phyloP scores from a whole-genome alignment of 768 basidiomycete genomes.

The Pulveroboletus sp. region DNA sequence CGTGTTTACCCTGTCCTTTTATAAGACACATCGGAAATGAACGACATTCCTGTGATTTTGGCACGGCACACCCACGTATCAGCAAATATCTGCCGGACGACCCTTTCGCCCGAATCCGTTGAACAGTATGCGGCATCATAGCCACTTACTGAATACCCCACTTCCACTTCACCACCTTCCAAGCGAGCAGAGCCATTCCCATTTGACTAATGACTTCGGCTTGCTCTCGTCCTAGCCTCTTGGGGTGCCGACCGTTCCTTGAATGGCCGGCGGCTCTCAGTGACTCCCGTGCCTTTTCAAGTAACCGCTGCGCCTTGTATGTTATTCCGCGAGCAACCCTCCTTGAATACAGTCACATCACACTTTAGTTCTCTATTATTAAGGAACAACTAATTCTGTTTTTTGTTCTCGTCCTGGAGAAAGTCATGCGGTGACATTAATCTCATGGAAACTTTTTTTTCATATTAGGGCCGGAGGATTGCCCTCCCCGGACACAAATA shows the following conservation, averaged over 20 bases:
- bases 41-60: conserved; percentile 30
- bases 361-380: conserved; percentile 25
- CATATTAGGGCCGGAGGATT: conserved; percentile 23
- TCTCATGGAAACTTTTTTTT: conserved; percentile 31
- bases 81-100: conserved; percentile 26
- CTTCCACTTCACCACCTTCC: conserved; percentile 17
- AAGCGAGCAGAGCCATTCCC: conserved; percentile 27
- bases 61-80: conserved; percentile 16
- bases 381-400: conserved; percentile 26
- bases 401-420: conserved; percentile 25
- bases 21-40: conserved; percentile 35
- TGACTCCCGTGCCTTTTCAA: conserved; percentile 16
- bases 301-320: conserved; percentile 26
- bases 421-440: conserved; percentile 18
- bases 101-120: conserved; percentile 33
- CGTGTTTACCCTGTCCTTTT: conserved; percentile 23
- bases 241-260: conserved; percentile 24
- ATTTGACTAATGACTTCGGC: conserved; percentile 29
- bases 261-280: conserved; percentile 14
- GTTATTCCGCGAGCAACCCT: conserved; percentile 27
- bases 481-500: conserved; percentile 25
- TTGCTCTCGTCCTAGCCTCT: conserved; percentile 10
- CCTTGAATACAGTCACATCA: conserved; percentile 23
- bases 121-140: conserved; percentile 24
- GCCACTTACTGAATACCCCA: conserved; percentile 20